A percentile compares a stretch with the other conserved stretches of the same genome.
phyloP scores from a whole-genome alignment of 352 stramenopile genomes.

The Peronospora farinosa region DNA sequence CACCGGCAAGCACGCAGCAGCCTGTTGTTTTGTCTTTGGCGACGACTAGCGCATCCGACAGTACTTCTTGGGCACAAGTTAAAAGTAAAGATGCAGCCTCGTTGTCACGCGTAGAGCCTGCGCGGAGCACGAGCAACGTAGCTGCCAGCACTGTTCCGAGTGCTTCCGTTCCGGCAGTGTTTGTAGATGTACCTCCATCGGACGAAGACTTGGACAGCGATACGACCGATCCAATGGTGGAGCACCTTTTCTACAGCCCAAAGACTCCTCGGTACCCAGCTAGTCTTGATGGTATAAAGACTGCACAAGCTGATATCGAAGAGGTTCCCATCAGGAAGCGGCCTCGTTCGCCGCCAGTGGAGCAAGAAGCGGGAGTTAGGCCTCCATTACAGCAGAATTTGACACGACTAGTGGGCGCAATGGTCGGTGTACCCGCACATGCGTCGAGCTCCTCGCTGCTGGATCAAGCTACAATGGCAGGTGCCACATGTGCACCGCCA shows the following conservation, averaged over 20 bases:
- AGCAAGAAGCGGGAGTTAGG: neutral
- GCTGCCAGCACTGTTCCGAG: neutral
- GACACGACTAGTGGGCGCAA: neutral
- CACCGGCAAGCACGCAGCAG: constrained; percentile 5
- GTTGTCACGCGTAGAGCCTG: constrained; percentile 2
- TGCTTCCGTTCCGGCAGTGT: constrained; percentile 22
- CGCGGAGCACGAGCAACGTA: constrained; percentile 2
- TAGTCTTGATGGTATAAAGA: neutral
- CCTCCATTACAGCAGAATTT: constrained; percentile 3
- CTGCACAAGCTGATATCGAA: neutral
- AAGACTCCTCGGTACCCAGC: constrained; percentile 39
- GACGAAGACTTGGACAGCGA: constrained; percentile 59
- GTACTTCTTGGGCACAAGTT: neutral
- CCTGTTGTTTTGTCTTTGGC: neutral
- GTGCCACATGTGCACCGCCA: neutral
- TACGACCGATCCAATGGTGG: constrained; percentile 60
- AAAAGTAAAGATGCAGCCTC: neutral
- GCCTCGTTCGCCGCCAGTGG: constrained; percentile 21
- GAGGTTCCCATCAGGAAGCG: constrained; percentile 27
- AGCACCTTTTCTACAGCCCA: constrained; percentile 75
- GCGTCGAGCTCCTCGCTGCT: constrained; percentile 17
- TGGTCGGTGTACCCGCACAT: neutral
- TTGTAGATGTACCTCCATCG: constrained; percentile 54
- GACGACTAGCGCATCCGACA: constrained; percentile 1
- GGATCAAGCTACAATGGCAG: constrained; percentile 1